These are phyloP conservation scores for Starmerella cellae DNA, from an alignment of 805 yeast species.

Conservation along the genomic window DNA sequence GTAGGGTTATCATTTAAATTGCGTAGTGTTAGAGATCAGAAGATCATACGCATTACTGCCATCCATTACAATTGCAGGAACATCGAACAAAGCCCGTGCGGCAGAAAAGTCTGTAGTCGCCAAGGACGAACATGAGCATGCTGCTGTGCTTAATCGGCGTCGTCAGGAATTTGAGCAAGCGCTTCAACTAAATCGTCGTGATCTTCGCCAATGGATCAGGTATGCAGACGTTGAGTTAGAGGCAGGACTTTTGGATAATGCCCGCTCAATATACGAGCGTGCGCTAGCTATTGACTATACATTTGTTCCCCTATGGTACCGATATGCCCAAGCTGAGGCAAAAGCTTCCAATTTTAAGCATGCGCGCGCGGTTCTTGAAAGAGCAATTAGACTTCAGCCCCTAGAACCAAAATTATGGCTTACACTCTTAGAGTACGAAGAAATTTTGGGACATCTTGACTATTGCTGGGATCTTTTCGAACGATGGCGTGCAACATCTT, in stretches of 20 bases:
- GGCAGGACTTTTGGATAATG: slow-evolving; percentile 64
- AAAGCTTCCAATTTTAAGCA: slow-evolving; percentile 64
- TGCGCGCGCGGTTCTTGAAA: slow-evolving; percentile 70
- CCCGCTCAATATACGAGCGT: slow-evolving; percentile 78
- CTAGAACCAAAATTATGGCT: slow-evolving; percentile 79
- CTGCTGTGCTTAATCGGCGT: slow-evolving; percentile 60
- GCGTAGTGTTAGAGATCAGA: too few species aligned
- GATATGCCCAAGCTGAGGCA: slow-evolving; percentile 69
- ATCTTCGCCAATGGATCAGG: slow-evolving; percentile 78
- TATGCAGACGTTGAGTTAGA: slow-evolving; percentile 81
- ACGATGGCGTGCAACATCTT: slow-evolving; percentile 48
- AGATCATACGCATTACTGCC: too few species aligned
- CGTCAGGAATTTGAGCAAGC: slow-evolving; percentile 77
- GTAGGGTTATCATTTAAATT: too few species aligned
- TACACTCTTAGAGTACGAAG: slow-evolving; percentile 69
- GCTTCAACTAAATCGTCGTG: slow-evolving; percentile 68
- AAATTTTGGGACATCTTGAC: slow-evolving; percentile 48
- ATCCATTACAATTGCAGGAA: not conserved
- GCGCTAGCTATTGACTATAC: slow-evolving; percentile 65
- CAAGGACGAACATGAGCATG: slow-evolving; percentile 63
- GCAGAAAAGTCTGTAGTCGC: slow-evolving; percentile 1
- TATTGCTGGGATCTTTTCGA: slow-evolving; percentile 56
- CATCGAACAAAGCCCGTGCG: not conserved
- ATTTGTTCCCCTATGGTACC: slow-evolving; percentile 72
- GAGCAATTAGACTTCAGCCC: slow-evolving; percentile 65